These are phyloP conservation scores for Colletotrichum shisoi DNA, from an alignment of 2,329 filamentous ascomycete genomes.

Conservation along the genomic window DNA sequence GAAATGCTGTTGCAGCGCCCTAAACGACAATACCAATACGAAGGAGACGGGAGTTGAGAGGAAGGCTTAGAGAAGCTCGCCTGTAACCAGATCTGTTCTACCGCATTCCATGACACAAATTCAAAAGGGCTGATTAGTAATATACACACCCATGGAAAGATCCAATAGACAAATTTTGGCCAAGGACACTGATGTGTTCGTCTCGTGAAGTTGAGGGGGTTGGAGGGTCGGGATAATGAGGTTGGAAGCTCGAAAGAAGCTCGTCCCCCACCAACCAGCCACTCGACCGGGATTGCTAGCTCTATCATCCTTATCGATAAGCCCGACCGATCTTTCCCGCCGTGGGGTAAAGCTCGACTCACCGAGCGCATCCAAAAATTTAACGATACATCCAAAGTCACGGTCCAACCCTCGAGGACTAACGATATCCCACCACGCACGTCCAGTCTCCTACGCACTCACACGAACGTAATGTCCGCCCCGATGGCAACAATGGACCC, in stretches of 20 bases:
- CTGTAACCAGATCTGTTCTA: too few relatives aligned
- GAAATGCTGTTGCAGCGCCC: too few relatives aligned
- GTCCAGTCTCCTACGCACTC: not conserved
- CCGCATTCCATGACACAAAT: not conserved
- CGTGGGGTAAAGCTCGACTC: slow-evolving; percentile 21
- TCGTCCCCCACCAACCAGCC: slow-evolving; percentile 29
- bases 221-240: not conserved
- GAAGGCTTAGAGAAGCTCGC: too few relatives aligned
- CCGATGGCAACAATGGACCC: slow-evolving; percentile 42
- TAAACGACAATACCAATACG: too few relatives aligned
- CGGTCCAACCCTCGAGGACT: slow-evolving; percentile 3
- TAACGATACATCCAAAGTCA: slow-evolving; percentile 7
- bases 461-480: slow-evolving; percentile 22
- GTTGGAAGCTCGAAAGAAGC: slow-evolving; percentile 1
- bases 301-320: slow-evolving; percentile 33
- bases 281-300: slow-evolving; percentile 6
- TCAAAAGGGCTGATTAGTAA: too few relatives aligned
- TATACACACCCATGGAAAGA: not conserved
- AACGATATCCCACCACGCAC: not conserved
- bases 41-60: too few relatives aligned
- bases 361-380: slow-evolving; percentile 36
- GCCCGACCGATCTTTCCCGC: slow-evolving; percentile 10
- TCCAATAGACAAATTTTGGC: not conserved
- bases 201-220: not conserved
- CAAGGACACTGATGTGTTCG: not conserved